Percentiles rank a stretch among this genome's conserved stretches.
phyloP scores from a whole-genome alignment of 202 grass and related monocot genomes.

The Brachypodium distachyon region DNA sequence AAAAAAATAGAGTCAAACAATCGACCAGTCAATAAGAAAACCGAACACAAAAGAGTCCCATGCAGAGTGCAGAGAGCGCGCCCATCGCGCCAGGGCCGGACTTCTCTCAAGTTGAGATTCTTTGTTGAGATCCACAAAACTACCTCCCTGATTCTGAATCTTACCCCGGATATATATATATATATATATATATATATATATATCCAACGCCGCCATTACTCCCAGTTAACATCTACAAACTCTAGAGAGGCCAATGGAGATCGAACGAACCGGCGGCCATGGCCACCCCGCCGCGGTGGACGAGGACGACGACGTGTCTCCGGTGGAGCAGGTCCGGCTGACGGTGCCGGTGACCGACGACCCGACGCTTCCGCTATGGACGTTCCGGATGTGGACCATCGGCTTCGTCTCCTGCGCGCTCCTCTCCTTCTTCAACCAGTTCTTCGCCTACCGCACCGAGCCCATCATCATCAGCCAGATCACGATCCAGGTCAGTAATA shows the following conservation, averaged over 20 bases:
- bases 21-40: too few relatives aligned
- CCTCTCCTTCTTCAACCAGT: constrained; percentile 66
- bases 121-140: too few relatives aligned
- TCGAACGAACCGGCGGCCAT: constrained; percentile 7
- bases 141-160: too few relatives aligned
- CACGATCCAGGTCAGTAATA: constrained; percentile 26
- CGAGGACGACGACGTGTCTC: constrained; percentile 2
- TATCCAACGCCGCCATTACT: too few relatives aligned
- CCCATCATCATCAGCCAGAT: constrained; percentile 47
- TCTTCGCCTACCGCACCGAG: constrained; percentile 62
- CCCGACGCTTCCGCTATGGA: constrained; percentile 46
- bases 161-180: too few relatives aligned
- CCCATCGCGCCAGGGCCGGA: too few relatives aligned
- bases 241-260: constrained; percentile 1
- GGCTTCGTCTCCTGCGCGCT: constrained; percentile 51
- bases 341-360: constrained; percentile 63
- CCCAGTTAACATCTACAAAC: too few relatives aligned
- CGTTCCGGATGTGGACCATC: constrained; percentile 74
- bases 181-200: too few relatives aligned
- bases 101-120: too few relatives aligned
- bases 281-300: not conserved
- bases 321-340: constrained; percentile 51
- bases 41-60: too few relatives aligned
- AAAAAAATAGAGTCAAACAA: too few relatives aligned
- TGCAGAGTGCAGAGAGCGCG: too few relatives aligned